phyloP scores from a whole-genome alignment of 495 filamentous ascomycete genomes.

The Aspergillus coremiiformis region DNA sequence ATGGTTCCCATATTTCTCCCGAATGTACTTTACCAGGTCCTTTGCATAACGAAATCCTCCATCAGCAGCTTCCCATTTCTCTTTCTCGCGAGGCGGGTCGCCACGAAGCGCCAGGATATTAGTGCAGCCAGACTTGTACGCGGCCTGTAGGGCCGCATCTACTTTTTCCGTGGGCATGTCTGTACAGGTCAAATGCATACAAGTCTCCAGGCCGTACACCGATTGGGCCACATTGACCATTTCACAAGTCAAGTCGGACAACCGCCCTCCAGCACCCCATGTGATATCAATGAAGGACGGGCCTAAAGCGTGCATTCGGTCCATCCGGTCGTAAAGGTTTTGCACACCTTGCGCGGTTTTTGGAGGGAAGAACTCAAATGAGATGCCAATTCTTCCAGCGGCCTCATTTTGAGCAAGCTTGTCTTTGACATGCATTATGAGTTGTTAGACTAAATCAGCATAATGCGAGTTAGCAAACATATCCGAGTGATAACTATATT shows the following conservation, averaged over 20 bases:
- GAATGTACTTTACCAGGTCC: slow-evolving; percentile 91
- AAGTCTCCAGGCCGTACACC: slow-evolving; percentile 94
- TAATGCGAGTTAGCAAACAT: background rate
- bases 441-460: background rate
- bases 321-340: slow-evolving; percentile 99
- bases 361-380: slow-evolving; percentile 99
- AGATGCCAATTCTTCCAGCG: slow-evolving; percentile 75
- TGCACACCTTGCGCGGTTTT: slow-evolving; percentile 97
- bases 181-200: slow-evolving; percentile 98
- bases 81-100: slow-evolving; percentile 90
- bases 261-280: slow-evolving; percentile 92
- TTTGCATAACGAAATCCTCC: slow-evolving; percentile 86
- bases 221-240: slow-evolving; percentile 97
- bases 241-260: slow-evolving; percentile 88
- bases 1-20: slow-evolving; percentile 80
- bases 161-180: slow-evolving; percentile 93
- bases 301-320: slow-evolving; percentile 92
- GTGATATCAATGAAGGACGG: slow-evolving; percentile 97
- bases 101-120: slow-evolving; percentile 95
- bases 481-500: background rate
- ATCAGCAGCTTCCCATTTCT: slow-evolving; percentile 82
- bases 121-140: slow-evolving; percentile 92
- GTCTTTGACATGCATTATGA: slow-evolving; percentile 77
- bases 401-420: slow-evolving; percentile 79
- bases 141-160: slow-evolving; percentile 76